Conservation (phyloP, 2,329 filamentous ascomycete species). For the Sarocladium kiliense region DNA sequence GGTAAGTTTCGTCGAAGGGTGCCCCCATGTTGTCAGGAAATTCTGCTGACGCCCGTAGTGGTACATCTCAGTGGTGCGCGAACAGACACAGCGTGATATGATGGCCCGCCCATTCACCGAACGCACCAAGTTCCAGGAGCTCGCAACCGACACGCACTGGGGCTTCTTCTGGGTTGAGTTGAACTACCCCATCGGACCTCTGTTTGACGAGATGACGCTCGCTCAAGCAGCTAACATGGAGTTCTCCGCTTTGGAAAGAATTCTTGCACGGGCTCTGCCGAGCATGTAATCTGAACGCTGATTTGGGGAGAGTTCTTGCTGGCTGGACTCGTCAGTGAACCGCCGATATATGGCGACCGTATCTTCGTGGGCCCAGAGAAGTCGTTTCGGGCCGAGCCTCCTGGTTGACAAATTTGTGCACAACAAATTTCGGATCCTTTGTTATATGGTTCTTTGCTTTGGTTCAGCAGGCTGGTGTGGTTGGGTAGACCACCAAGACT, state of each 20-base stretch:
- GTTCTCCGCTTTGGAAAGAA: constrained; percentile 42
- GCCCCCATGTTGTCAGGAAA: no score
- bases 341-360: no score
- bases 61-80: constrained; percentile 51
- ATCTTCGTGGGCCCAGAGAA: no score
- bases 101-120: constrained; percentile 34
- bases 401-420: no score
- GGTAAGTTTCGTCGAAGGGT: constrained; percentile 41
- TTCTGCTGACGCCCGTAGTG: constrained; percentile 32
- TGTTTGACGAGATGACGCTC: constrained; percentile 45
- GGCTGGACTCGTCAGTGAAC: no score
- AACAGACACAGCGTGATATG: constrained; percentile 41
- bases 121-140: constrained; percentile 31
- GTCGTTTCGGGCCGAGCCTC: no score
- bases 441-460: neutral
- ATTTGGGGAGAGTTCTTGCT: neutral
- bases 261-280: constrained; percentile 38
- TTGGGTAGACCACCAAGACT: neutral
- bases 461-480: neutral
- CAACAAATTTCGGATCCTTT: neutral
- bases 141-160: constrained; percentile 40
- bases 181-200: constrained; percentile 31
- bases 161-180: constrained; percentile 49
- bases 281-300: neutral
- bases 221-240: constrained; percentile 39